phyloP scores from a whole-genome alignment of 352 stramenopile species.

The Pythium phragmitis region DNA sequence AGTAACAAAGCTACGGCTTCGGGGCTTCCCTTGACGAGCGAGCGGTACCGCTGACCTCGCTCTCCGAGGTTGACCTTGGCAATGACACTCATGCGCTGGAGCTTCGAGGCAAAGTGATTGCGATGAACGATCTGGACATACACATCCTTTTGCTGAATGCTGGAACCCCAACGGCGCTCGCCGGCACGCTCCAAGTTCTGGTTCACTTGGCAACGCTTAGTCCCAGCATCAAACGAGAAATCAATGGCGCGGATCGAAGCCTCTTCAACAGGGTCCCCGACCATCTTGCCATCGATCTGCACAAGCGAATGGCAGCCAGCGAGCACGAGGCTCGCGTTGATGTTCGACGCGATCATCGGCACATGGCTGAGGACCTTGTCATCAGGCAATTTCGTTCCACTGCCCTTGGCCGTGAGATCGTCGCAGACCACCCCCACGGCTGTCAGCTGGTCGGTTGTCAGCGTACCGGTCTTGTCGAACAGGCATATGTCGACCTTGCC shows the following conservation, averaged over 20 bases:
- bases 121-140: slow-evolving; percentile 91
- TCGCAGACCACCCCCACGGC: slow-evolving; percentile 91
- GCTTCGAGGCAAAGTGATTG: slow-evolving; percentile 95
- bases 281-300: slow-evolving; percentile 94
- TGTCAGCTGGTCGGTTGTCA: slow-evolving; percentile 96
- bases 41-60: slow-evolving; percentile 70
- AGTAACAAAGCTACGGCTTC: slow-evolving; percentile 92
- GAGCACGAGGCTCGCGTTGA: slow-evolving; percentile 81
- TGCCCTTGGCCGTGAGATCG: slow-evolving; percentile 41
- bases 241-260: slow-evolving; percentile 96
- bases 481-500: slow-evolving; percentile 96
- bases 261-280: slow-evolving; percentile 98
- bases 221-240: slow-evolving; percentile 84
- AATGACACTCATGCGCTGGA: slow-evolving; percentile 97
- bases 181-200: slow-evolving; percentile 63
- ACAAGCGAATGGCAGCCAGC: slow-evolving; percentile 97
- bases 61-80: slow-evolving; percentile 82
- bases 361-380: slow-evolving; percentile 65
- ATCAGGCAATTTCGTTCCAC: slow-evolving; percentile 20
- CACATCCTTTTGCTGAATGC: slow-evolving; percentile 76
- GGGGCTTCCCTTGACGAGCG: slow-evolving; percentile 97
- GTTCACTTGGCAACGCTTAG: slow-evolving; percentile 73
- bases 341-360: slow-evolving; percentile 81
- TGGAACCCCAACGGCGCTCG: slow-evolving; percentile 70
- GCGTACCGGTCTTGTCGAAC: slow-evolving; percentile 99